Evolutionary conservation across 2,329 filamentous ascomycete species (phyloP), one percentile per base, ranked within the genome.

Genomic region (Talaromyces funiculosus): DNA sequence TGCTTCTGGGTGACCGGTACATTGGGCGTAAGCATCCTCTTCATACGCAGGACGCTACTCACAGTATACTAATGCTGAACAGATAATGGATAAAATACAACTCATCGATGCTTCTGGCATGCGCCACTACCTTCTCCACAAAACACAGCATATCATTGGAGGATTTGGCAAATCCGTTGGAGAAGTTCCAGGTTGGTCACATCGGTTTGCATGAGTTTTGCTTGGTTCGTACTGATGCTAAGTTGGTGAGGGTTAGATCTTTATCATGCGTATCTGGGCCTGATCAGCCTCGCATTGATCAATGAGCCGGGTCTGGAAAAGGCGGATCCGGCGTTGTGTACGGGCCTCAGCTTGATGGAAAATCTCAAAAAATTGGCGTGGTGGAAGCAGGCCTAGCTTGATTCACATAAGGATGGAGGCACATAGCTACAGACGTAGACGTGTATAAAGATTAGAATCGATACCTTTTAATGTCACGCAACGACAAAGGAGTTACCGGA

Each of bases 1-100:
- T 88, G 86, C 22, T 99, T 93, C 81, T 99, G 94, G 94, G 90
- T 90, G 0, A 82, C 83, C 3, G 91, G 85, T 1, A 85, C 91
- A 55, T 72, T 83, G 55, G 71, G 73, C 61, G 80, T 81, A 73
- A 67, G 72, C 53, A 42, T 16, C 16, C 14, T 37, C 7, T 43
- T 4, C 8, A 16, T 10, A 31, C 2, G 9, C 24, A 38, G 2
- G n/a, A 24, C 16, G 29, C 22, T 22, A 14, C 38, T 24, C 49
- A 24, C 43, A 29, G 24, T n/a, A 14, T 24, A 26, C 33, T 54
- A 18, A 54, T 29, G n/a, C n/a, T 14, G 24, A 54, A 2, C 63
- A 87, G 79, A 84, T 89, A 67, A 77, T 90, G 10, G 80, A 82
- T 31, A 75, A 82, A 60, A 74, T 80, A 12, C 72, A 81, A 1